Evolutionary conservation across 2,329 filamentous ascomycete species (phyloP).

Genomic region (Phyllosticta paracitricarpa): DNA sequence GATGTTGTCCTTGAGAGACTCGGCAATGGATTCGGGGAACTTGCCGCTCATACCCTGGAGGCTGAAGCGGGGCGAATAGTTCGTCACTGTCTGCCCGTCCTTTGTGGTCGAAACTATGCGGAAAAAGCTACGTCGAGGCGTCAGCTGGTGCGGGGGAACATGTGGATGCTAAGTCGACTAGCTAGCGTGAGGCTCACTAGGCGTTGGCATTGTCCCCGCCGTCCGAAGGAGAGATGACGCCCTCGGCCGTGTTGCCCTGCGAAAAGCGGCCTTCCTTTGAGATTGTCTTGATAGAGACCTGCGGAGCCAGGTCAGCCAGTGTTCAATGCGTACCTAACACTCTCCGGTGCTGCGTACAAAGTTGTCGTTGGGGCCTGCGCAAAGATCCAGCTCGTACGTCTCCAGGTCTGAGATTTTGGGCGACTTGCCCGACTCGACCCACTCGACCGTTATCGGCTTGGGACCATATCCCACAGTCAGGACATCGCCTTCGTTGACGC

Average conservation of each 20-base stretch:
- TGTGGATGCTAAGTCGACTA: not conserved
- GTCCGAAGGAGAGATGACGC: constrained; percentile 32
- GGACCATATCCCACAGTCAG: constrained; percentile 34
- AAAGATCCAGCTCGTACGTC: constrained; percentile 49
- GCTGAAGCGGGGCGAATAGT: constrained; percentile 55
- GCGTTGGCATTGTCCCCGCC: constrained; percentile 28
- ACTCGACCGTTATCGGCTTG: constrained; percentile 42
- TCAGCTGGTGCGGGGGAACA: constrained; percentile 11
- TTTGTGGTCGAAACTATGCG: constrained; percentile 45
- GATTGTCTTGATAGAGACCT: constrained; percentile 10
- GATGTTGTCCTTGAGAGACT: constrained; percentile 22
- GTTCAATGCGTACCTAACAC: not conserved
- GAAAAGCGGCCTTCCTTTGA: constrained; percentile 25
- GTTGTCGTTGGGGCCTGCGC: constrained; percentile 48
- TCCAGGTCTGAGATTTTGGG: constrained; percentile 42
- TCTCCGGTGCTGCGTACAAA: constrained; percentile 28
- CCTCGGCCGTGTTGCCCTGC: constrained; percentile 34
- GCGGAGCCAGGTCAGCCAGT: not conserved
- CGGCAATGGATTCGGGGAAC: constrained; percentile 37
- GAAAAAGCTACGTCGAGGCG: constrained; percentile 18
- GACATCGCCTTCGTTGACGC: constrained; percentile 41
- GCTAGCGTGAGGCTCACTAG: constrained; percentile 1
- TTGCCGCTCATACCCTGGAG: constrained; percentile 53
- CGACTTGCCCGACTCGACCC: constrained; percentile 44
- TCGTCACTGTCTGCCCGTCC: constrained; percentile 46